phyloP scores from a whole-genome alignment of 345 rosid genomes.

The Moringa oleifera region DNA sequence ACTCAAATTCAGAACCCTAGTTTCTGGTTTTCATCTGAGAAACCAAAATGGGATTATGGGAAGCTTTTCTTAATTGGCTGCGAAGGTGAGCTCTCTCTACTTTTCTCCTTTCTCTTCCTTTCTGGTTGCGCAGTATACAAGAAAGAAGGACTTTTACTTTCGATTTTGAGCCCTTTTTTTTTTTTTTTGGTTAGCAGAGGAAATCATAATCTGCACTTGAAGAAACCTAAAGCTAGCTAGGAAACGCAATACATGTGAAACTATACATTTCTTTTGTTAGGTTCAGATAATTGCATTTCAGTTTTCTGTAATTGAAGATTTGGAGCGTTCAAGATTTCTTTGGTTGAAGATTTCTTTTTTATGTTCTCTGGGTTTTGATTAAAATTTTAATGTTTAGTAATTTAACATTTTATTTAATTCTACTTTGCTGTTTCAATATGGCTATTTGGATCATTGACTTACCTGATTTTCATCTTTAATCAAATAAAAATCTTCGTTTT shows the following conservation, averaged over 20 bases:
- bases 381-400: neutral
- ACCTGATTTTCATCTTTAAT: no score
- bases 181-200: neutral
- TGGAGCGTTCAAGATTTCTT: neutral
- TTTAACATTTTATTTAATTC: neutral
- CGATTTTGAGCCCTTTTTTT: neutral
- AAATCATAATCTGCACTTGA: neutral
- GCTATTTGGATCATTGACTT: no score
- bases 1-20: slow-evolving; percentile 8
- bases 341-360: neutral
- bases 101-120: neutral
- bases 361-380: no score
- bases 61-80: slow-evolving; percentile 57
- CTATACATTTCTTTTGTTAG: no score
- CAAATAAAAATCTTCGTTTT: no score
- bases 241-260: no score
- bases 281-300: neutral
- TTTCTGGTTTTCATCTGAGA: slow-evolving; percentile 5
- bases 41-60: slow-evolving; percentile 43
- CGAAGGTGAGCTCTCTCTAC: slow-evolving; percentile 31
- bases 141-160: neutral
- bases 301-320: neutral
- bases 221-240: no score
- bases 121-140: neutral
- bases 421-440: no score